Conservation (phyloP, 2,329 filamentous ascomycete genomes). For the Biscogniauxia sp. region DNA sequence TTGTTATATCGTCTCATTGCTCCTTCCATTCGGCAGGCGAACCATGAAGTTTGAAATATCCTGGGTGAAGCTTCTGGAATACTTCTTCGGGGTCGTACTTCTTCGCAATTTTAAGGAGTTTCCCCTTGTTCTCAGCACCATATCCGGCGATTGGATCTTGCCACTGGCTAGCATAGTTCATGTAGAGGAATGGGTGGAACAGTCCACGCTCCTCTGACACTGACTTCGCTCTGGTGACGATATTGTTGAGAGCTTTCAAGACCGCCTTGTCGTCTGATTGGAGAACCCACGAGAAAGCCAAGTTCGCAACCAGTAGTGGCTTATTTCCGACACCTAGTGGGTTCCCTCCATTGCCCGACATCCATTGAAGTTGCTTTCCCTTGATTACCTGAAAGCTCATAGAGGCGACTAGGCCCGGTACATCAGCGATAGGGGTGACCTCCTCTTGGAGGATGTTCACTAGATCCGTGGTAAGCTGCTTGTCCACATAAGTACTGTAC, state of each 20-base stretch:
- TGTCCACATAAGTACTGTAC: conserved; percentile 9
- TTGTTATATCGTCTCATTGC: not conserved
- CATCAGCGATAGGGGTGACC: conserved; percentile 3
- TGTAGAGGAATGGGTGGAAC: conserved; percentile 40
- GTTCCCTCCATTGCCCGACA: conserved; percentile 30
- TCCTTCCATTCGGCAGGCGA: conserved; percentile 2
- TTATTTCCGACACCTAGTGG: conserved; percentile 26
- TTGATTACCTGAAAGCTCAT: conserved; percentile 12
- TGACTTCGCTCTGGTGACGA: conserved; percentile 26
- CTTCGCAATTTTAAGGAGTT: conserved; percentile 28
- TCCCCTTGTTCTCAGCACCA: conserved; percentile 37
- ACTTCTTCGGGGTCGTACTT: conserved; percentile 39
- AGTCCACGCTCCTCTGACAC: conserved; percentile 32
- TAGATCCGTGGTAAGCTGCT: conserved; percentile 9
- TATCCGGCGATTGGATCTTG: conserved; percentile 42
- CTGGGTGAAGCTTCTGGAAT: conserved; percentile 36
- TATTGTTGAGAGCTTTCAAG: conserved; percentile 24
- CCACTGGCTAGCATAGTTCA: conserved; percentile 44
- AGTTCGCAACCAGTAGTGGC: conserved; percentile 18
- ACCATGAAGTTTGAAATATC: conserved; percentile 38
- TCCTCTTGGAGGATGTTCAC: conserved; percentile 9
- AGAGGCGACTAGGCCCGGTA: conserved; percentile 4
- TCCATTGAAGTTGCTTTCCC: conserved; percentile 6
- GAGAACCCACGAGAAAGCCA: conserved; percentile 27
- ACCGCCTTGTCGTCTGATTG: conserved; percentile 35